Percentiles rank a stretch among this genome's conserved stretches.
Evolutionary conservation across 2,329 filamentous ascomycete species (phyloP).

Genomic region (Botrytis galanthina): DNA sequence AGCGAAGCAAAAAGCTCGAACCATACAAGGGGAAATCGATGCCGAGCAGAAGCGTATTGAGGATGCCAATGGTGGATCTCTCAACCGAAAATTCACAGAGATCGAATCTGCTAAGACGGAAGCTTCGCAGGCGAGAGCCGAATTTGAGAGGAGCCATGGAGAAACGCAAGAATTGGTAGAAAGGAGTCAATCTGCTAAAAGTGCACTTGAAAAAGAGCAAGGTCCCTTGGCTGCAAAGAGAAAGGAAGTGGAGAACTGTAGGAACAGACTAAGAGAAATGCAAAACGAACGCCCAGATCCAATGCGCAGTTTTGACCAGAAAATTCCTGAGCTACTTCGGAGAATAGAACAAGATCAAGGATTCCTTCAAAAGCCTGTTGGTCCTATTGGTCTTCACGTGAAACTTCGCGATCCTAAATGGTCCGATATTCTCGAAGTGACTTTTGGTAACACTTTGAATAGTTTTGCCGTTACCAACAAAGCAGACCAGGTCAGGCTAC

Average conservation of each 20-base stretch:
- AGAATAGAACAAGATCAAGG: constrained; percentile 67
- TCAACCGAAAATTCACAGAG: constrained; percentile 58
- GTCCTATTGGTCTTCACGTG: constrained; percentile 78
- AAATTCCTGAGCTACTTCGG: constrained; percentile 61
- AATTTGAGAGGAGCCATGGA: constrained; percentile 44
- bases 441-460: constrained; percentile 66
- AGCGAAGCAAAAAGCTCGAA: constrained; percentile 48
- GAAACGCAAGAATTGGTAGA: constrained; percentile 41
- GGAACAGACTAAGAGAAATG: constrained; percentile 49
- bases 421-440: constrained; percentile 77
- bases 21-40: constrained; percentile 48
- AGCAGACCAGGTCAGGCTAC: constrained; percentile 69
- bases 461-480: constrained; percentile 81
- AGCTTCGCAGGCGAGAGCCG: constrained; percentile 45
- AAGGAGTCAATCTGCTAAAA: constrained; percentile 38
- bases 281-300: constrained; percentile 56
- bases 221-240: constrained; percentile 45
- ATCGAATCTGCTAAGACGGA: constrained; percentile 56
- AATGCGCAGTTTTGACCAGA: constrained; percentile 61
- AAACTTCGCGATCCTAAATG: constrained; percentile 76
- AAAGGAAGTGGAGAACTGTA: constrained; percentile 54
- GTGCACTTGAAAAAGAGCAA: constrained; percentile 38
- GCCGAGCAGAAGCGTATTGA: constrained; percentile 62
- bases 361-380: constrained; percentile 73
- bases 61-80: constrained; percentile 66